phyloP scores from a whole-genome alignment of 345 rosid species.

The Streptanthus diversifolius region DNA sequence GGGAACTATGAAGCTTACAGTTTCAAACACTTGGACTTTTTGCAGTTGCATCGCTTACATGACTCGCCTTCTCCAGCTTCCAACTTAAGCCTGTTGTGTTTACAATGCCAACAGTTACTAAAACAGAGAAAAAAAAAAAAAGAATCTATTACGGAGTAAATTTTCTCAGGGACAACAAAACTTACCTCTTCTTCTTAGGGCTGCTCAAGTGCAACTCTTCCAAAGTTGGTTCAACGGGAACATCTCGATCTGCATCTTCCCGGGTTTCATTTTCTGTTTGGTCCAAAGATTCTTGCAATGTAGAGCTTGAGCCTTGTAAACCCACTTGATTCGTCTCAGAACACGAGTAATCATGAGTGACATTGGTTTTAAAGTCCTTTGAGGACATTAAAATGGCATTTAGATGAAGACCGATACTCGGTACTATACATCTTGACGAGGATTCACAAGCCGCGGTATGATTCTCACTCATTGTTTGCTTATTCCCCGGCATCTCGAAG shows the following conservation, averaged over 20 bases:
- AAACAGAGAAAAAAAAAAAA: neutral
- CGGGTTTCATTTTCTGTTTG: constrained; percentile 41
- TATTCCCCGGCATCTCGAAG: constrained; percentile 57
- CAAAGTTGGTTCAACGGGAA: constrained; percentile 22
- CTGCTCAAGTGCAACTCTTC: constrained; percentile 66
- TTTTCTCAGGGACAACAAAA: constrained; percentile 5
- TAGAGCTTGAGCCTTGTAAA: constrained; percentile 39
- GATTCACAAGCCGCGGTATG: constrained; percentile 21
- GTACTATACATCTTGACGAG: constrained; percentile 46
- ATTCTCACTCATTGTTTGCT: constrained; percentile 33
- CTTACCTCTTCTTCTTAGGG: constrained; percentile 83
- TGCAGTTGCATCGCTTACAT: constrained; percentile 96
- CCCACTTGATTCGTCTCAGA: constrained; percentile 43
- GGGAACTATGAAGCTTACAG: constrained; percentile 59
- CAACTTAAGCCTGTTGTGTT: constrained; percentile 51
- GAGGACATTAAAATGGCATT: constrained; percentile 65
- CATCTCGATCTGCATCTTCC: constrained; percentile 24
- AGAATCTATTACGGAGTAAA: neutral
- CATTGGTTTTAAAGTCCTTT: constrained; percentile 39
- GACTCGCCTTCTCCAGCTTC: constrained; percentile 66
- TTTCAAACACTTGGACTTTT: constrained; percentile 92
- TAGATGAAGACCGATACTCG: constrained; percentile 94
- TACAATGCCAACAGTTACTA: neutral
- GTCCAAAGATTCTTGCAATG: constrained; percentile 50
- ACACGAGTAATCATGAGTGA: constrained; percentile 41